phyloP scores from a whole-genome alignment of 78 protist species.

The Parvularia atlantis region DNA sequence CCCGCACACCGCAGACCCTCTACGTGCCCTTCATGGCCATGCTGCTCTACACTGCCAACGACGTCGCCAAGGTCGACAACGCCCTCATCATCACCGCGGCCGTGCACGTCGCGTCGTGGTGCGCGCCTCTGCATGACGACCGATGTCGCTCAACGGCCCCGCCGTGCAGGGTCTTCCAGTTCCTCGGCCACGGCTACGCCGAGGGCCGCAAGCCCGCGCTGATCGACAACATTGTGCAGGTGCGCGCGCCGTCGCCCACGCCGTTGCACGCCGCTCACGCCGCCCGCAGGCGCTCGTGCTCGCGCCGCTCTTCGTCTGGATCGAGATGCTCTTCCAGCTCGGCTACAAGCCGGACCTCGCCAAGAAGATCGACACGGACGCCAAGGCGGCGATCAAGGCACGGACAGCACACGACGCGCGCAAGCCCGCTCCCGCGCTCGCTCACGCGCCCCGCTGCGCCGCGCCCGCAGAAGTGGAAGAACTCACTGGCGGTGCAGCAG shows the following conservation, averaged over 20 bases:
- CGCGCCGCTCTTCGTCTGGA: constrained; percentile 11
- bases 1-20: background rate
- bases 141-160: too few species aligned
- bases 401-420: too few species aligned
- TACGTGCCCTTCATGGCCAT: background rate
- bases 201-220: constrained; percentile 44
- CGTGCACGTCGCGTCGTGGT: constrained; percentile 26
- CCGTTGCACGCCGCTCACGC: too few species aligned
- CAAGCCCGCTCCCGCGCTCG: too few species aligned
- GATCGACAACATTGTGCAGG: constrained; percentile 17
- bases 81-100: background rate
- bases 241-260: too few species aligned
- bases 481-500: too few species aligned
- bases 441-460: too few species aligned
- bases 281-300: background rate
- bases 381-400: too few species aligned
- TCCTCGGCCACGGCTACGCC: constrained; percentile 28
- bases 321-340: constrained; percentile 3
- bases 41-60: background rate
- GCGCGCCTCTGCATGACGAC: too few species aligned
- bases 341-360: constrained; percentile 3
- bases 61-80: background rate
- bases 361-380: too few species aligned
- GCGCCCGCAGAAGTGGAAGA: too few species aligned
- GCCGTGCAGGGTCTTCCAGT: too few species aligned